Evolutionary conservation across 768 basidiomycete species (phyloP), one percentile per base, ranked within the genome.

Genomic region (Kwoniella dendrophila): DNA sequence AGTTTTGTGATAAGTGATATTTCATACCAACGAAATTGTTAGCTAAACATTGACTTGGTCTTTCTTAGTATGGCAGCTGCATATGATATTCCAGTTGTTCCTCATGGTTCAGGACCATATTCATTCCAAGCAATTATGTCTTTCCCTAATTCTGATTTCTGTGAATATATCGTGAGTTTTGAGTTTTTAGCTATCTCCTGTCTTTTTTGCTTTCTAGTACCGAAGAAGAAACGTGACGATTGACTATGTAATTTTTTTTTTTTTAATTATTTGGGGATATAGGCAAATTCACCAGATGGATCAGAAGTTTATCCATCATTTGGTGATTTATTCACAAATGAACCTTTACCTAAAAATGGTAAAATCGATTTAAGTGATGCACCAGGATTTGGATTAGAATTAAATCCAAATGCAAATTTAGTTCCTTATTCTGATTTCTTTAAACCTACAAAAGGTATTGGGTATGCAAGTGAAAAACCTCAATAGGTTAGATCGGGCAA

Each of bases 51-150:
- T n/a, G n/a, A n/a, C n/a, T n/a, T n/a, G n/a, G n/a, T n/a, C n/a
- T 18, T 29, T 6, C 47, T 26, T 47, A 68, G 62, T 29, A 79
- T 80, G 68, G 82, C 81, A 1, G 75, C 80, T 2, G 82, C 82
- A 14, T 82, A 84, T 67, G 82, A 84, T 66, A 81, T 83, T 47
- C 82, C 82, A 26, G 81, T 83, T 45, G 81, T 83, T 18, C 82
- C 82, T 6, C 82, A 83, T 68, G 83, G 82, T 32, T 81, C 80
- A 12, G 82, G 83, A 11, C 81, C 81, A 26, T 84, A 84, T 75
- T 81, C 79, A 47, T 82, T 82, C 75, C 81, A 82, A 62, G 82
- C 82, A 36, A 81, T 82, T 68, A 80, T 82, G 69, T 76, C 78
- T 16, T 82, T 83, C 71, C 70, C 79, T 33, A 75, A 80, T 68